A percentile compares a stretch with the other conserved stretches of the same genome.
phyloP scores from a whole-genome alignment of 495 filamentous ascomycete genomes.

The Aspergillus carlsbadensis region DNA sequence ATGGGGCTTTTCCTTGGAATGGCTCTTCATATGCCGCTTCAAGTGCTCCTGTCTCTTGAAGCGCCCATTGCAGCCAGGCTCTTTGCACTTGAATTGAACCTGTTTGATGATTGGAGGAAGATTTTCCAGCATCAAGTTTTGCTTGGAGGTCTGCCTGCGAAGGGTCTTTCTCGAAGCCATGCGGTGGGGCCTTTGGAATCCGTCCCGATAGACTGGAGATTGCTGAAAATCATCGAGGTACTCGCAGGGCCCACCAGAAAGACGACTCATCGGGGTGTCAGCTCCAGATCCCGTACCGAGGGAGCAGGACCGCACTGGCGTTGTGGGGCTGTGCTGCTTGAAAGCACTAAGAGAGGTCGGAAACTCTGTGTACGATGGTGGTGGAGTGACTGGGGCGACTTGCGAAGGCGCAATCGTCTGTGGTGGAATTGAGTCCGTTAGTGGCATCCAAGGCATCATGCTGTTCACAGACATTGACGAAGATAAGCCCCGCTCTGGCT shows the following conservation, averaged over 20 bases:
- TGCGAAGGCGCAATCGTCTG: conserved; percentile 44
- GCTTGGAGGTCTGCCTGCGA: conserved; percentile 39
- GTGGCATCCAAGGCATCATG: conserved; percentile 43
- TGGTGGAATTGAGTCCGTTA: conserved; percentile 36
- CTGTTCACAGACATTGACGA: conserved; percentile 46
- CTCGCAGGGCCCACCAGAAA: conserved; percentile 35
- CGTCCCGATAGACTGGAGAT: conserved; percentile 39
- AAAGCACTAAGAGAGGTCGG: conserved; percentile 34
- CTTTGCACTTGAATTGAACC: conserved; percentile 50
- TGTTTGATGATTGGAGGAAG: conserved; percentile 42
- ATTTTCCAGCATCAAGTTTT: conserved; percentile 42
- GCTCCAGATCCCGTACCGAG: conserved; percentile 39
- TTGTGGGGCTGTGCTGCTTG: conserved; percentile 43
- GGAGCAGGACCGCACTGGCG: conserved; percentile 41
- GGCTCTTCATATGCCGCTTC: conserved; percentile 61
- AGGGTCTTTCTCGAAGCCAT: conserved; percentile 35
- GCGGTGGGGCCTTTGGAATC: conserved; percentile 34
- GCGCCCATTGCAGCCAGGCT: conserved; percentile 46
- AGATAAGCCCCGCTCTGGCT: conserved; percentile 35
- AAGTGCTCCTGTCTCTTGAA: conserved; percentile 66
- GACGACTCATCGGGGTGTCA: conserved; percentile 40
- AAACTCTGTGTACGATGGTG: conserved; percentile 44
- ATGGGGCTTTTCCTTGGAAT: conserved; percentile 55
- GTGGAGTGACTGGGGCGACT: conserved; percentile 41
- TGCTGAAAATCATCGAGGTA: conserved; percentile 41